Percentiles rank a stretch among this genome's conserved stretches.
Evolutionary conservation across 805 yeast genomes (phyloP).

Genomic region (Yarrowia sp.): DNA sequence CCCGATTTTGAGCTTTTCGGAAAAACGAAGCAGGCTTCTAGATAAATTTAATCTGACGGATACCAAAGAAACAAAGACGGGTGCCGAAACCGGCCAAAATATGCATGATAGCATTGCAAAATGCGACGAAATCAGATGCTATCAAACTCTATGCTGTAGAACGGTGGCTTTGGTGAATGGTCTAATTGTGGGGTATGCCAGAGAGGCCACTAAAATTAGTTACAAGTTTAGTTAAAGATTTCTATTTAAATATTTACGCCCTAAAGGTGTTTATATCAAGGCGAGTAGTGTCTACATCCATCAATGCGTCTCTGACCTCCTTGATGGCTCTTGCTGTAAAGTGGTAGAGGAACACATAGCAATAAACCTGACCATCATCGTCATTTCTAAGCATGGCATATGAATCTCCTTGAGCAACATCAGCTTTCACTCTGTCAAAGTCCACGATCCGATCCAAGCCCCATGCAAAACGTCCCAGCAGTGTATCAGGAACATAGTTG

Average conservation of each 20-base stretch:
- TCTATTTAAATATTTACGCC: no score
- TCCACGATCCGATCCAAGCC: background rate
- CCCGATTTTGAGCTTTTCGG: no score
- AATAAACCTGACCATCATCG: background rate
- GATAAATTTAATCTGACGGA: conserved; percentile 8
- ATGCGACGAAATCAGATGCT: background rate
- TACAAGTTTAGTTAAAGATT: no score
- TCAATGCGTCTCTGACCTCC: background rate
- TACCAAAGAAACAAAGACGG: background rate
- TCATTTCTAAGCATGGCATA: background rate
- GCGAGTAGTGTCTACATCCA: background rate
- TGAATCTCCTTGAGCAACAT: background rate
- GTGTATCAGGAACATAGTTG: conserved; percentile 1
- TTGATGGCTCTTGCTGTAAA: background rate
- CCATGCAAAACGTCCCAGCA: background rate
- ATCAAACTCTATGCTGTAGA: background rate
- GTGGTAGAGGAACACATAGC: background rate
- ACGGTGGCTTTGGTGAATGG: no score
- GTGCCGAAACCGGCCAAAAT: background rate
- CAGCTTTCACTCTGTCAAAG: background rate
- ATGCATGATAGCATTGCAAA: background rate
- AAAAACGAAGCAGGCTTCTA: background rate
- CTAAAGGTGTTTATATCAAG: background rate
- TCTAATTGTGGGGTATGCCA: no score
- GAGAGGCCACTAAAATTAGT: no score